Percentiles rank a stretch among this genome's conserved stretches.
Conservation (phyloP, 495 filamentous ascomycete genomes). For the Neurospora sp. region DNA sequence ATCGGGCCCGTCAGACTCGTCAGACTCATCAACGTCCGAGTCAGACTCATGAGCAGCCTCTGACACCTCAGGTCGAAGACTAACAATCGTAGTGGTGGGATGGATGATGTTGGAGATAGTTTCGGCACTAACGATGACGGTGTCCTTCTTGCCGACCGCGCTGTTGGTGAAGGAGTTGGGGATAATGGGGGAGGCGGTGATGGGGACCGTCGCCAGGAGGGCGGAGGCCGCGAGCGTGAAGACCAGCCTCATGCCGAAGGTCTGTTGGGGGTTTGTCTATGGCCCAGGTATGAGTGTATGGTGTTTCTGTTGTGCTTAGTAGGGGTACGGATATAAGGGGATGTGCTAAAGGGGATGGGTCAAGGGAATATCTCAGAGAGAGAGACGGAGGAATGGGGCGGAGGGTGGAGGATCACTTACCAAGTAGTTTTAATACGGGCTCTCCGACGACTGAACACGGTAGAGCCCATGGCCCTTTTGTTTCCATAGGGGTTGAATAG, state of each 20-base stretch:
- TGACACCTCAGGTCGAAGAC: not conserved
- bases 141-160: not conserved
- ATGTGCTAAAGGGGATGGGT: not conserved
- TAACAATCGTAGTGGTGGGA: not conserved
- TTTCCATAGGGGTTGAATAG: not conserved
- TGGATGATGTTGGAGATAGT: not conserved
- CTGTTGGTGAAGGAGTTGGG: not conserved
- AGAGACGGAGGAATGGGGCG: not conserved
- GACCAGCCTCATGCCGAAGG: not conserved
- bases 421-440: not conserved
- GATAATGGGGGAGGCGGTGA: not conserved
- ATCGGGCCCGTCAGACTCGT: not conserved
- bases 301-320: not conserved
- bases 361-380: not conserved
- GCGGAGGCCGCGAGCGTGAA: not conserved
- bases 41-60: not conserved
- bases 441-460: not conserved
- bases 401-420: not conserved
- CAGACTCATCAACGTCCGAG: too few species aligned
- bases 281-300: not conserved
- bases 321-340: not conserved
- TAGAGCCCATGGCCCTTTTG: not conserved
- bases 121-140: not conserved
- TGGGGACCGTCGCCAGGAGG: not conserved
- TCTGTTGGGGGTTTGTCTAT: not conserved